Conservation (phyloP, 768 basidiomycete genomes). For the Naganishia onofrii region DNA sequence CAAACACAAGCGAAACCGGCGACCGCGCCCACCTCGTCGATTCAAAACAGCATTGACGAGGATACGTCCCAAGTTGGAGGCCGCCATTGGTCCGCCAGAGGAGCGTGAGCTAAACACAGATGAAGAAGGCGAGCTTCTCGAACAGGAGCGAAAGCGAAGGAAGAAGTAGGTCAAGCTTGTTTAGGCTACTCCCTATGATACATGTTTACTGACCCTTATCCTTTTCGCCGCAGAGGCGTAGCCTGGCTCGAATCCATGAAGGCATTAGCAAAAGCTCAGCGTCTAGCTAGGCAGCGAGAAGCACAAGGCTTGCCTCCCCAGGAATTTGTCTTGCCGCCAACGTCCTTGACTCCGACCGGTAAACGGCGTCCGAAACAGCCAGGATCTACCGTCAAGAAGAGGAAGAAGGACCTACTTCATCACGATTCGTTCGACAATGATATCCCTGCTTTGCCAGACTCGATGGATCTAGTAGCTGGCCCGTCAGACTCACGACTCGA, state of each 20-base stretch:
- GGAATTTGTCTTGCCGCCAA: conserved; percentile 31
- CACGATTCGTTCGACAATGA: conserved; percentile 4
- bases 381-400: background rate
- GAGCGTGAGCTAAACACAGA: conserved; percentile 21
- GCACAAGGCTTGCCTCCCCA: conserved; percentile 28
- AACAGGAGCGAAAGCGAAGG: conserved; percentile 30
- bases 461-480: conserved; percentile 11
- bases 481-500: conserved; percentile 7
- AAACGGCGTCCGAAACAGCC: conserved; percentile 14
- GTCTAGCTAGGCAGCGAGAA: conserved; percentile 23
- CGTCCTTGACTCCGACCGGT: conserved; percentile 25
- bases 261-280: conserved; percentile 29
- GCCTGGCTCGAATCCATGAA: conserved; percentile 33
- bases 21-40: conserved; percentile 30
- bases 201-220: background rate
- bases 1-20: conserved; percentile 21
- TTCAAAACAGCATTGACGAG: conserved; percentile 34
- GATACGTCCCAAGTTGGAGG: conserved; percentile 32
- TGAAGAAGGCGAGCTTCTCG: conserved; percentile 29
- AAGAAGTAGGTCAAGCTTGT: conserved; percentile 21
- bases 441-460: conserved; percentile 20
- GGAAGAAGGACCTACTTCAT: conserved; percentile 6
- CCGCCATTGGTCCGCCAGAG: conserved; percentile 20
- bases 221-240: conserved; percentile 1
- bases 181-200: background rate